Percentiles rank a stretch among this genome's conserved stretches.
Evolutionary conservation across 2,329 filamentous ascomycete species (phyloP).

Genomic region (Colletotrichum sp.): DNA sequence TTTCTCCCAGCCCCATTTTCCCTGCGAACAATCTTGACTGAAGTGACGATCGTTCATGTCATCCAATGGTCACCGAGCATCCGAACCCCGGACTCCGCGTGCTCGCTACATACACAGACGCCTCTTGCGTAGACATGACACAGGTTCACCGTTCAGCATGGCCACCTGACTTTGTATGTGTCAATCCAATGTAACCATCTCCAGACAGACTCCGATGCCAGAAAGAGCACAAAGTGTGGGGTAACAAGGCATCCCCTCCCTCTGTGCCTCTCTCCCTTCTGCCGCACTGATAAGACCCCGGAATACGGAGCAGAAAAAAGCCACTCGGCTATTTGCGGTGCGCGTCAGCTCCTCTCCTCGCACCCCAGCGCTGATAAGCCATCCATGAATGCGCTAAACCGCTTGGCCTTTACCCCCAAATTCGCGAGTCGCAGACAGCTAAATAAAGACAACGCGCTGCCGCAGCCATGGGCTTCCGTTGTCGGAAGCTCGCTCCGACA

Average conservation of each 20-base stretch:
- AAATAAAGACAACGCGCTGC: constrained; percentile 7
- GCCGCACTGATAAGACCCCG: neutral
- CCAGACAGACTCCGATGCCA: neutral
- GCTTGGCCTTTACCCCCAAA: neutral
- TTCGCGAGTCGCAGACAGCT: neutral
- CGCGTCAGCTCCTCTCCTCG: constrained; percentile 2
- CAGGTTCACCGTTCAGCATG: neutral
- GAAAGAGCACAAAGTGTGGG: neutral
- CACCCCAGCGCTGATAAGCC: constrained; percentile 10
- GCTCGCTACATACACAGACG: neutral
- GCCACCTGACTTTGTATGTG: neutral
- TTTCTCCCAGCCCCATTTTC: neutral
- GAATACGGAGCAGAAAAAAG: neutral
- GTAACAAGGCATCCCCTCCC: neutral
- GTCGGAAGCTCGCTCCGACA: constrained; percentile 14
- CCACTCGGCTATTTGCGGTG: neutral
- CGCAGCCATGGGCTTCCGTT: neutral
- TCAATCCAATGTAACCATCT: neutral
- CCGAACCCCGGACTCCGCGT: neutral
- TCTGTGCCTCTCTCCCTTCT: neutral
- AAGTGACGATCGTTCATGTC: neutral
- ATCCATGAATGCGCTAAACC: neutral
- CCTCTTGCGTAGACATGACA: neutral
- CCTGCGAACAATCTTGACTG: neutral
- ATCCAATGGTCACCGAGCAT: neutral